Evolutionary conservation across 495 filamentous ascomycete species (phyloP).

Genomic region (Xylaria cubensis): DNA sequence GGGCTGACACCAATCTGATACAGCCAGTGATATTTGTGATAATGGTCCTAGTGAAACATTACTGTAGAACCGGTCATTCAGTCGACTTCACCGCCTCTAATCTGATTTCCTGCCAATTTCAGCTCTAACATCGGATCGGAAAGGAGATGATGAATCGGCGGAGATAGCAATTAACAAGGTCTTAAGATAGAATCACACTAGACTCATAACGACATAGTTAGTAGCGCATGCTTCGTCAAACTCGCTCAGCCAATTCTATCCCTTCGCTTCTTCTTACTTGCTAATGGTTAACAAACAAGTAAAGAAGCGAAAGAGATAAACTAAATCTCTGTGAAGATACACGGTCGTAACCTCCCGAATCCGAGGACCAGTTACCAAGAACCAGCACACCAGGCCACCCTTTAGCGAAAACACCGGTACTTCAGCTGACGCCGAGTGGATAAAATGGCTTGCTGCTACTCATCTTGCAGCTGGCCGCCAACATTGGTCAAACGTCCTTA

Average conservation of each 20-base stretch:
- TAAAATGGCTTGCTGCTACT: conserved; percentile 4
- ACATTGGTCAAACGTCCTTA: background rate
- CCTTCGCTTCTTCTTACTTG: background rate
- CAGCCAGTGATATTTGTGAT: background rate
- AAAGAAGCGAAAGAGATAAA: background rate
- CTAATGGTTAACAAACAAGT: background rate
- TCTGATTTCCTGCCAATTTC: background rate
- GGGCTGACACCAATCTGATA: conserved; percentile 14
- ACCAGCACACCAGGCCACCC: background rate
- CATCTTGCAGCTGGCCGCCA: conserved; percentile 10
- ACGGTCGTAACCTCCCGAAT: too few relatives aligned
- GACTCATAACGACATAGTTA: background rate
- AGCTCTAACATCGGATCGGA: background rate
- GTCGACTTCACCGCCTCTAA: conserved; percentile 8
- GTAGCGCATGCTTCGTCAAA: background rate
- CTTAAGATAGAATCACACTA: background rate
- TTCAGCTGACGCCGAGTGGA: conserved; percentile 1
- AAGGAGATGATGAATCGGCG: background rate
- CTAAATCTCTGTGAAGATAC: background rate
- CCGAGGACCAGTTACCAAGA: background rate
- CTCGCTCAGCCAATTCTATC: background rate
- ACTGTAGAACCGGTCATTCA: background rate
- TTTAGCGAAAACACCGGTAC: conserved; percentile 7
- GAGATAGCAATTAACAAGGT: background rate
- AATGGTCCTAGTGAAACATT: conserved; percentile 5